These are phyloP conservation scores for Globisporangium cederbergense DNA, from an alignment of 352 stramenopile genomes.

Conservation along the genomic window DNA sequence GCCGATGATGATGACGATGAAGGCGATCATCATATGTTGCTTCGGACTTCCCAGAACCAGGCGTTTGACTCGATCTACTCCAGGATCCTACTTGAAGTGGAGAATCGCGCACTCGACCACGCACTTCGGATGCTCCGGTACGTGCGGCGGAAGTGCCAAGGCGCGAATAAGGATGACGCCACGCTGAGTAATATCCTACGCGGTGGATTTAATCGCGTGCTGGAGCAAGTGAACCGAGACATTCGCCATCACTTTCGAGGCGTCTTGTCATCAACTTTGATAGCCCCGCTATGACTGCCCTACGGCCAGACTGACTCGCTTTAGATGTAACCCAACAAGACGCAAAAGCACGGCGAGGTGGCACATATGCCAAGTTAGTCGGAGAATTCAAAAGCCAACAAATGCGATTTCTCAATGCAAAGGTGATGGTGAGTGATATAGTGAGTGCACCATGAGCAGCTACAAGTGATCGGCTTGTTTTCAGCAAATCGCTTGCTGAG, in stretches of 20 bases:
- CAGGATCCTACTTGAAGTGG: slow-evolving; percentile 67
- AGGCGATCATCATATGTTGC: neutral
- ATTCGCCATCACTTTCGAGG: slow-evolving; percentile 46
- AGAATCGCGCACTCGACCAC: slow-evolving; percentile 48
- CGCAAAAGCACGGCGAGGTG: neutral
- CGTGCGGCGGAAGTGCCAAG: slow-evolving; percentile 55
- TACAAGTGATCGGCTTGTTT: neutral
- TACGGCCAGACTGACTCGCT: neutral
- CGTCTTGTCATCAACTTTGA: slow-evolving; percentile 28
- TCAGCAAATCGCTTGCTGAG: neutral
- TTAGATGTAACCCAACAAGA: neutral
- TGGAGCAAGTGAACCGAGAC: slow-evolving; percentile 59
- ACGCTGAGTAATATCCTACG: neutral
- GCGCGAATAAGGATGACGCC: slow-evolving; percentile 16
- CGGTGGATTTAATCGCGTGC: slow-evolving; percentile 56
- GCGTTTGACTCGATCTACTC: slow-evolving; percentile 77
- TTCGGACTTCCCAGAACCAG: slow-evolving; percentile 7
- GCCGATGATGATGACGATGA: neutral
- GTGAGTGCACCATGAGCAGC: neutral
- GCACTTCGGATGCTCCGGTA: slow-evolving; percentile 70
- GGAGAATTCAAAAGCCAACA: neutral
- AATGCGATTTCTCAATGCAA: neutral
- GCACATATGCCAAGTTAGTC: neutral
- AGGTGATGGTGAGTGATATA: neutral
- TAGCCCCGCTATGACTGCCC: slow-evolving; percentile 38